Percentiles rank a stretch among this genome's conserved stretches.
phyloP scores from a whole-genome alignment of 495 filamentous ascomycete genomes.

The Lineolata rhizophorae region DNA sequence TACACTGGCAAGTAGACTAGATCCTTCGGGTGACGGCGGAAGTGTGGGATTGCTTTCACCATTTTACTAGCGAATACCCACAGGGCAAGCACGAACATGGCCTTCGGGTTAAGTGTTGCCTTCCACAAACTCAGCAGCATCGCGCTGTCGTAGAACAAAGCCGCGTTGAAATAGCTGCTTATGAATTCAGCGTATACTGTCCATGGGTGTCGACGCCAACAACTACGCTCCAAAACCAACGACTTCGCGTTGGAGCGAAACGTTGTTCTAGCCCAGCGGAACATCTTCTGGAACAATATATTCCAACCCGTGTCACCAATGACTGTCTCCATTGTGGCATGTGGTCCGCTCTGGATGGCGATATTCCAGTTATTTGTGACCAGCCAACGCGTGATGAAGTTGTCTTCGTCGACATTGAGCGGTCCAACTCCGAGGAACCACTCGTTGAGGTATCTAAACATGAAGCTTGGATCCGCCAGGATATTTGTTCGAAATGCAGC shows the following conservation, averaged over 20 bases:
- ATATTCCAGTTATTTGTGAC: slow-evolving; percentile 57
- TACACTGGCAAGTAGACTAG: slow-evolving; percentile 47
- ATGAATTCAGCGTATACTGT: slow-evolving; percentile 45
- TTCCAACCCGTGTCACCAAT: slow-evolving; percentile 24
- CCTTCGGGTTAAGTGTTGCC: slow-evolving; percentile 1
- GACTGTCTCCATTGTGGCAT: slow-evolving; percentile 55
- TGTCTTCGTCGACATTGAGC: slow-evolving; percentile 68
- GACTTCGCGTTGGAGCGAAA: slow-evolving; percentile 66
- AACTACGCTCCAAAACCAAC: slow-evolving; percentile 44
- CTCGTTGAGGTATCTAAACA: slow-evolving; percentile 44
- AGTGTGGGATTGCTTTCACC: slow-evolving; percentile 54
- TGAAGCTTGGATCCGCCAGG: slow-evolving; percentile 6
- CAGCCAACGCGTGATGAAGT: slow-evolving; percentile 65
- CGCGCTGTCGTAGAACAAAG: slow-evolving; percentile 14
- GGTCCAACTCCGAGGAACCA: slow-evolving; percentile 47
- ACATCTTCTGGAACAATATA: no score
- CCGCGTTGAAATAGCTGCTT: not conserved
- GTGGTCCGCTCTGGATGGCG: slow-evolving; percentile 50
- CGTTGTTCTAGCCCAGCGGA: slow-evolving; percentile 63
- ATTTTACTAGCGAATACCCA: slow-evolving; percentile 57
- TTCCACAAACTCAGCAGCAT: slow-evolving; percentile 10
- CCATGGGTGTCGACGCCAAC: slow-evolving; percentile 29
- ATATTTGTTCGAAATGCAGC: slow-evolving; percentile 9
- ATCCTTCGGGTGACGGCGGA: slow-evolving; percentile 46
- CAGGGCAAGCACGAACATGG: slow-evolving; percentile 27